phyloP scores from a whole-genome alignment of 495 filamentous ascomycete genomes.

The Echria macrotheca region DNA sequence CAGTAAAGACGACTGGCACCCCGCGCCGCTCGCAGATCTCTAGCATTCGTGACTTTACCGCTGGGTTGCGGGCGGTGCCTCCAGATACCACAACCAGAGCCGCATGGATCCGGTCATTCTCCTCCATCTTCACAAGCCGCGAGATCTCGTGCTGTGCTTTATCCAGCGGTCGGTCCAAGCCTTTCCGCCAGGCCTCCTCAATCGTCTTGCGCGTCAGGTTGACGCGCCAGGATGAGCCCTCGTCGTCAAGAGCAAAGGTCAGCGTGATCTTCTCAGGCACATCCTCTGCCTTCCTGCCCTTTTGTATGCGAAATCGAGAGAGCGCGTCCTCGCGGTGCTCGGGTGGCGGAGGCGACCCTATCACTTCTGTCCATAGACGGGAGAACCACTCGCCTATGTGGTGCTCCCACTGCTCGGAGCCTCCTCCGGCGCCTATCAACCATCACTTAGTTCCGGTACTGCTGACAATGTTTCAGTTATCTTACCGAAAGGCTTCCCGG shows the following conservation, averaged over 20 bases:
- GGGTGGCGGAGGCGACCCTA: neutral
- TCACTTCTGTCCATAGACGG: no score
- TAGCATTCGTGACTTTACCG: neutral
- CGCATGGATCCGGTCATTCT: neutral
- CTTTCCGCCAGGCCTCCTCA: neutral
- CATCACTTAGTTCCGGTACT: no score
- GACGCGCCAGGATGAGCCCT: neutral
- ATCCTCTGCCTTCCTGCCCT: neutral
- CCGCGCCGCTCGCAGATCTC: neutral
- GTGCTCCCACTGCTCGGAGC: constrained; percentile 1
- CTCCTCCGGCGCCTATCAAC: neutral
- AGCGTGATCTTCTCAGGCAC: no score
- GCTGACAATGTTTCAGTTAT: neutral
- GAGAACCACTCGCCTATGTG: neutral
- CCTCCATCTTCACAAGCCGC: neutral
- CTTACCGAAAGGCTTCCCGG: constrained; percentile 1
- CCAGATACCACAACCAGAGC: constrained; percentile 1
- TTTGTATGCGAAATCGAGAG: neutral
- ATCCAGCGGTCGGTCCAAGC: neutral
- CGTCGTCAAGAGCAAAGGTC: neutral
- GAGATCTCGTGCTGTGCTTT: neutral
- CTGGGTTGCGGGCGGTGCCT: neutral
- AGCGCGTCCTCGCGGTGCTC: neutral
- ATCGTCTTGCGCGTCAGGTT: neutral
- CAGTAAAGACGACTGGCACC: neutral